Conservation (phyloP, 2,329 filamentous ascomycete genomes). For the Dactylellina sp. region DNA sequence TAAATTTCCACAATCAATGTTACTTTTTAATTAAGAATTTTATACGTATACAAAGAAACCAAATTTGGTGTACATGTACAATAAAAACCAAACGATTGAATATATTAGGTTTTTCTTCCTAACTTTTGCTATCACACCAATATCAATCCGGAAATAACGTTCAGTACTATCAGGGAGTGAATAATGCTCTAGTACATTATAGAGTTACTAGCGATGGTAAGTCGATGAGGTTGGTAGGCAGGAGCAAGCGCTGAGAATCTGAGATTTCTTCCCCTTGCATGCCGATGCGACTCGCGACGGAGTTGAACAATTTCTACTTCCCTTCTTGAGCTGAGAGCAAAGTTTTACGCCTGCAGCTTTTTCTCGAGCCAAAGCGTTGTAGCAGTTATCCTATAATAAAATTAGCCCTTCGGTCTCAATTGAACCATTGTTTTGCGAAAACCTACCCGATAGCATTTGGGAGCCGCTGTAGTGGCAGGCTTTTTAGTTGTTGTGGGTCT, state of each 20-base stretch:
- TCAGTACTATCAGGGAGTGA: too few relatives aligned
- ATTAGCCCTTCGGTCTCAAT: constrained; percentile 3
- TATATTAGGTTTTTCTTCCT: too few relatives aligned
- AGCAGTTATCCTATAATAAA: constrained; percentile 21
- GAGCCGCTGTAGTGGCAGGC: constrained; percentile 17
- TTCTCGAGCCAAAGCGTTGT: constrained; percentile 29
- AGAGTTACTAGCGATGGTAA: constrained; percentile 5
- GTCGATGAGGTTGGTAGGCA: constrained; percentile 21
- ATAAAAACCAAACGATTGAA: too few relatives aligned
- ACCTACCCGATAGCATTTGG: constrained; percentile 37
- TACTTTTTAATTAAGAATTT: too few relatives aligned
- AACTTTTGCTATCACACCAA: too few relatives aligned
- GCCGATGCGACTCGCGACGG: constrained; percentile 24
- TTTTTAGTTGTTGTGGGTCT: constrained; percentile 12
- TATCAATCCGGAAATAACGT: too few relatives aligned
- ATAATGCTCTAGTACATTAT: too few relatives aligned
- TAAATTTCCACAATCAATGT: too few relatives aligned
- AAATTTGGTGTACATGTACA: too few relatives aligned
- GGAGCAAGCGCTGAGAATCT: constrained; percentile 30
- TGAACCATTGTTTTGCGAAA: not conserved
- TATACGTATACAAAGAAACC: too few relatives aligned
- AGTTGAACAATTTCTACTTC: constrained; percentile 15
- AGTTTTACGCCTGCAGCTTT: constrained; percentile 11
- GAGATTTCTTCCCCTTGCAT: constrained; percentile 23
- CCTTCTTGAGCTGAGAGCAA: constrained; percentile 21